These are phyloP conservation scores for Fusarium devonianum DNA, from an alignment of 2,329 filamentous ascomycete genomes.

Conservation along the genomic window DNA sequence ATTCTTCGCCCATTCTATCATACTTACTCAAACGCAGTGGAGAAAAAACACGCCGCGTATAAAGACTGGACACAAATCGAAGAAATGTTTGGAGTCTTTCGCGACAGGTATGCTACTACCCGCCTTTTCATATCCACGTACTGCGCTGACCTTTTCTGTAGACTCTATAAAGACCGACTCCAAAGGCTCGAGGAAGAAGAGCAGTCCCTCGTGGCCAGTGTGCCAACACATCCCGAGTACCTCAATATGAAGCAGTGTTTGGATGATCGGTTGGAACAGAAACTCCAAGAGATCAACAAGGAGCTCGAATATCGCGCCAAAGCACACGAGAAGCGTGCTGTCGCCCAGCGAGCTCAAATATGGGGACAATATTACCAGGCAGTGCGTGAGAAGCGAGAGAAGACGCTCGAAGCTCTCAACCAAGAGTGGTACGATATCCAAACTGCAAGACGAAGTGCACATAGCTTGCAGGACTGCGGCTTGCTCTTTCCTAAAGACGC, in stretches of 20 bases:
- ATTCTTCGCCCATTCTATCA: conserved; percentile 6
- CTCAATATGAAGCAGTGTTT: conserved; percentile 89
- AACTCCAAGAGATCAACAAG: conserved; percentile 76
- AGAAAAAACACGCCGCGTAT: conserved; percentile 80
- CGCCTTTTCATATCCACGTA: background rate
- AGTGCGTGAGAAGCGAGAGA: conserved; percentile 82
- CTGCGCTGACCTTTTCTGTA: conserved; percentile 48
- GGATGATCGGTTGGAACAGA: conserved; percentile 81
- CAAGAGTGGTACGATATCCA: conserved; percentile 94
- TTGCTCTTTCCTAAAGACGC: conserved; percentile 81
- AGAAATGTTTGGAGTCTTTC: conserved; percentile 85
- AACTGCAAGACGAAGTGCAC: conserved; percentile 82
- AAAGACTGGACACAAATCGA: conserved; percentile 83
- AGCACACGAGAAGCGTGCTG: conserved; percentile 75
- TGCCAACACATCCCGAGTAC: conserved; percentile 87
- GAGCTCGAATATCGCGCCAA: conserved; percentile 77
- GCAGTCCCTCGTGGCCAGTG: conserved; percentile 64
- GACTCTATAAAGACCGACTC: conserved; percentile 87
- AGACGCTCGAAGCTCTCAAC: conserved; percentile 79
- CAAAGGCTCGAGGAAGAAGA: conserved; percentile 78
- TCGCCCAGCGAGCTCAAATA: conserved; percentile 84
- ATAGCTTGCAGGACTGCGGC: conserved; percentile 81
- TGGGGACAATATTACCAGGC: conserved; percentile 92
- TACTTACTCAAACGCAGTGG: conserved; percentile 59
- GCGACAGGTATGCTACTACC: conserved; percentile 70